These are phyloP conservation scores for Aspergillus fischeri DNA, from an alignment of 2,329 filamentous ascomycete species.

Conservation along the genomic window DNA sequence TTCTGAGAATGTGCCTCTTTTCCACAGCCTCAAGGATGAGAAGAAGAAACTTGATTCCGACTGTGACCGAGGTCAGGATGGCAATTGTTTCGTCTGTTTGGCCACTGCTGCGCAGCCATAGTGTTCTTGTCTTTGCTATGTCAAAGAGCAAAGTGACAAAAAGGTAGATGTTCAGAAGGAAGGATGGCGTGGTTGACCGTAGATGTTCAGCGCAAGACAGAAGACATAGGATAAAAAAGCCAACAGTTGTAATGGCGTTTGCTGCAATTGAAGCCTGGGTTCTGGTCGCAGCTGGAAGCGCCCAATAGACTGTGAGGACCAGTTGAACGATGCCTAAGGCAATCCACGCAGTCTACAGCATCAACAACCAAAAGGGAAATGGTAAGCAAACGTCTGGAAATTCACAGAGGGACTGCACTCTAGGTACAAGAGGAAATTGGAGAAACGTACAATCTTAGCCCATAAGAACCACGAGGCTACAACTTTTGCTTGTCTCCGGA, in stretches of 20 bases:
- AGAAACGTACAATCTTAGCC: conserved; percentile 33
- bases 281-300: conserved; percentile 24
- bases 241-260: conserved; percentile 27
- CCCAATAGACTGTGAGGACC: conserved; percentile 35
- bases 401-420: background rate
- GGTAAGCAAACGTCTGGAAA: background rate
- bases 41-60: conserved; percentile 43
- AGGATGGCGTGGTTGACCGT: conserved; percentile 44
- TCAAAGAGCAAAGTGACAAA: conserved; percentile 45
- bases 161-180: conserved; percentile 47
- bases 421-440: background rate
- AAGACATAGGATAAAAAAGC: conserved; percentile 29
- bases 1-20: conserved; percentile 41
- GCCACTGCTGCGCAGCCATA: conserved; percentile 35
- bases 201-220: conserved; percentile 48
- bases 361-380: conserved; percentile 4
- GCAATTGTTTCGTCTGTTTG: conserved; percentile 36
- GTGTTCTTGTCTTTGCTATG: conserved; percentile 42
- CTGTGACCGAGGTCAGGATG: conserved; percentile 38
- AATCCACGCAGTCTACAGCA: conserved; percentile 26
- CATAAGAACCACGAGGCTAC: conserved; percentile 26
- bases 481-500: conserved; percentile 33
- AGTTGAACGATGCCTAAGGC: conserved; percentile 34
- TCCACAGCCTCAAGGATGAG: conserved; percentile 44
- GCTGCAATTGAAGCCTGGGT: conserved; percentile 35